These are phyloP conservation scores for Plasmodium relictum DNA, from an alignment of 169 alveolate genomes.

Conservation along the genomic window DNA sequence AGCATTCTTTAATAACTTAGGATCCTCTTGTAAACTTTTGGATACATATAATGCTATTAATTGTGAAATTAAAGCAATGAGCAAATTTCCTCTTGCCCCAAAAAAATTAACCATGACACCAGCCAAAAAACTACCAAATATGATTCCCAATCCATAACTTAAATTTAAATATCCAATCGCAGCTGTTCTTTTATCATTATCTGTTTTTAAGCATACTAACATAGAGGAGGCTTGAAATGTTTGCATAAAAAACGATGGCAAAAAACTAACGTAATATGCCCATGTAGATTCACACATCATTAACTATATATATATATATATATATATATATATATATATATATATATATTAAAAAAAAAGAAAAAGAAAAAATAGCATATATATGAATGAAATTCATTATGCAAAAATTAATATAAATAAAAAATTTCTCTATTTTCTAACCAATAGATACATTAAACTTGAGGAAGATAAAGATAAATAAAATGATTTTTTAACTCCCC, in stretches of 20 bases:
- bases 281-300: conserved; percentile 29
- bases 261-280: conserved; percentile 53
- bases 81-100: conserved; percentile 60
- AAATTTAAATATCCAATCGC: conserved; percentile 60
- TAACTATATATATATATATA: conserved; percentile 11
- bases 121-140: conserved; percentile 50
- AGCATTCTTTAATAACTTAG: conserved; percentile 16
- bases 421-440: background rate
- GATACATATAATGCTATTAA: conserved; percentile 40
- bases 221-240: conserved; percentile 67
- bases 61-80: conserved; percentile 49
- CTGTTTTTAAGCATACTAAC: conserved; percentile 51
- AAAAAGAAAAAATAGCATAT: background rate
- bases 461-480: conserved; percentile 53
- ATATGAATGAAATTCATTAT: background rate
- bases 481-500: conserved; percentile 73
- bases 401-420: background rate
- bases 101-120: conserved; percentile 41
- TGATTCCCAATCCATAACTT: conserved; percentile 60
- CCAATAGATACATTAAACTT: conserved; percentile 63
- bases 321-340: conserved; percentile 9
- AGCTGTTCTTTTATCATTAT: conserved; percentile 43
- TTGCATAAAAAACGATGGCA: conserved; percentile 70
- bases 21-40: conserved; percentile 44
- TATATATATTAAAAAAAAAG: background rate